Percentiles rank a stretch among this genome's conserved stretches.
phyloP scores from a whole-genome alignment of 208 protist species.

The Acanthamoeba castellanii region DNA sequence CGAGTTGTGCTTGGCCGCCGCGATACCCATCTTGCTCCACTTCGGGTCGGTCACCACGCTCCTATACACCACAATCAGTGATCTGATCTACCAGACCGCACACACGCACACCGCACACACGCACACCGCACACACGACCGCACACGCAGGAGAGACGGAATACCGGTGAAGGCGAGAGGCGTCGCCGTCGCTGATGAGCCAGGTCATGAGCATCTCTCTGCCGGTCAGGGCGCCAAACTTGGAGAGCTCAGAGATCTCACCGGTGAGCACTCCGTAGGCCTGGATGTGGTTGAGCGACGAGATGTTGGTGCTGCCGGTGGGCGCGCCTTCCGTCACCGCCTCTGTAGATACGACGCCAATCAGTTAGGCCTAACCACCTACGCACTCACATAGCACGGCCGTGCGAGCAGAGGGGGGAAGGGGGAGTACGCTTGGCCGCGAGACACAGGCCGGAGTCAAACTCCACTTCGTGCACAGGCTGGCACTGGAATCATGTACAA shows the following conservation, averaged over 20 bases:
- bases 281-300: constrained; percentile 21
- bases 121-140: neutral
- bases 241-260: neutral
- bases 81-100: too few species aligned
- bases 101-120: too few species aligned
- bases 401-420: neutral
- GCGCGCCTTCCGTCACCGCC: neutral
- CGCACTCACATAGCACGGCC: too few species aligned
- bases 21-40: constrained; percentile 12
- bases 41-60: neutral
- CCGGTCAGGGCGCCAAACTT: constrained; percentile 2
- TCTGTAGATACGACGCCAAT: neutral
- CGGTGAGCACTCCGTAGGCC: neutral
- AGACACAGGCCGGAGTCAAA: neutral
- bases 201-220: constrained; percentile 37
- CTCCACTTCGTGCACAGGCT: neutral
- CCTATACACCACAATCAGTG: neutral
- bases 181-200: constrained; percentile 26
- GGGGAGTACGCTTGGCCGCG: neutral
- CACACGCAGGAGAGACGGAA: neutral
- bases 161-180: neutral
- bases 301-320: constrained; percentile 27
- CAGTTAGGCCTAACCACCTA: neutral
- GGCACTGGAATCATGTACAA: neutral
- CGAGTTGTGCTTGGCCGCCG: constrained; percentile 27